A percentile compares a stretch with the other conserved stretches of the same genome.
Conservation (phyloP, 2,329 filamentous ascomycete genomes). For the Microdochium paspali region DNA sequence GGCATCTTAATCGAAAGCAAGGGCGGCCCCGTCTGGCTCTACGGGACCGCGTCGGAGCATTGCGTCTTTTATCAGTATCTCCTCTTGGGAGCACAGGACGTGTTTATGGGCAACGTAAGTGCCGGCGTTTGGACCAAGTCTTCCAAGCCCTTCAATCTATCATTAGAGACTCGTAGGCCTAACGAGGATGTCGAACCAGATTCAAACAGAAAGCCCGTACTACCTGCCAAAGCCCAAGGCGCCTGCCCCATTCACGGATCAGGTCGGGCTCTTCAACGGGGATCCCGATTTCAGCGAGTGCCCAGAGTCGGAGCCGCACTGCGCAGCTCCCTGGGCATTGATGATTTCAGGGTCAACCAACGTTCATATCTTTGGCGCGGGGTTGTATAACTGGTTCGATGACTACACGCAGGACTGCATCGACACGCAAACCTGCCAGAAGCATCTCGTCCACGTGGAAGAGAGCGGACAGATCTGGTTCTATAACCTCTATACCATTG, state of each 20-base stretch:
- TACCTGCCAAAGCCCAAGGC: constrained; percentile 53
- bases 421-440: constrained; percentile 12
- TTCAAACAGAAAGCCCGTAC: constrained; percentile 56
- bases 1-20: constrained; percentile 4
- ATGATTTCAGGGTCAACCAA: no score
- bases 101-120: constrained; percentile 50
- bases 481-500: no score
- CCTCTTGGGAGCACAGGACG: constrained; percentile 39
- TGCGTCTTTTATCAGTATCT: constrained; percentile 48
- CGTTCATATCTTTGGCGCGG: constrained; percentile 5
- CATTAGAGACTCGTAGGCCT: no score
- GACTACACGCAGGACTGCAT: constrained; percentile 11
- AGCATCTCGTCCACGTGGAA: no score
- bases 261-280: constrained; percentile 29
- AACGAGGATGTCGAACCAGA: no score
- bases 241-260: constrained; percentile 35
- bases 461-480: no score
- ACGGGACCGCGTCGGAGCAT: constrained; percentile 38
- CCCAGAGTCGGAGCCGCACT: constrained; percentile 17
- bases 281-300: constrained; percentile 43
- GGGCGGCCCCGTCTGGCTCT: constrained; percentile 52
- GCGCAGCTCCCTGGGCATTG: constrained; percentile 16
- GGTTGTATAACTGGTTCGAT: constrained; percentile 16
- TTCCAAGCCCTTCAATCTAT: no score
- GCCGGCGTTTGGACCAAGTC: constrained; percentile 13